Conservation (phyloP, 441 rosid genomes). For the Gossypium davidsonii region DNA sequence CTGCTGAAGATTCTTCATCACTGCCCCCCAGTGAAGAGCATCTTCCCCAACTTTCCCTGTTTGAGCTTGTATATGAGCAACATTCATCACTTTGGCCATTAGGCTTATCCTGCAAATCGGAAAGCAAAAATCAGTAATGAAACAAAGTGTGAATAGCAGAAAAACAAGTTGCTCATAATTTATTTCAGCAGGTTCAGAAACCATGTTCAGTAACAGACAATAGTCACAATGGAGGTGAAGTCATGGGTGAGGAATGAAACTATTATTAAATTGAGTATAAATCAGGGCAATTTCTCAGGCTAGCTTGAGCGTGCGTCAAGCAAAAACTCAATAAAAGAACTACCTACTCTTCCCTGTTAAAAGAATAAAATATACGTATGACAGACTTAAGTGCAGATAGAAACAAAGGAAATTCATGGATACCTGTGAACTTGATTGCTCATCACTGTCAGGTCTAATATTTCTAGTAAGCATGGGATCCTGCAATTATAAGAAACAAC, state of each 20-base stretch:
- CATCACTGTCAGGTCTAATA: conserved; percentile 30
- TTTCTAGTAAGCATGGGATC: conserved; percentile 33
- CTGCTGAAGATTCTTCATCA: conserved; percentile 65
- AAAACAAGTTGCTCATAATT: neutral
- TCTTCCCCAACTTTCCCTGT: conserved; percentile 97
- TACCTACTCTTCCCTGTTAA: neutral
- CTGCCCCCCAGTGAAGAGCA: conserved; percentile 91
- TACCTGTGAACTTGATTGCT: conserved; percentile 49
- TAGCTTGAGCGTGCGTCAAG: neutral
- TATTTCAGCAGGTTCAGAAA: neutral
- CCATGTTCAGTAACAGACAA: neutral
- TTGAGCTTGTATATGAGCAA: conserved; percentile 85
- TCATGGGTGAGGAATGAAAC: neutral
- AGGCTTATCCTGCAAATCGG: conserved; percentile 48
- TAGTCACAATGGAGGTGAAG: neutral
- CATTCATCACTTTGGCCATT: conserved; percentile 62
- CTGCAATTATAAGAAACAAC: conserved; percentile 32
- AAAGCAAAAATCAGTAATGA: neutral
- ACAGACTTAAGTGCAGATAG: neutral
- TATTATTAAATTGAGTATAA: neutral
- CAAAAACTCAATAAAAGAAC: neutral
- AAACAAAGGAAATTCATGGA: neutral
- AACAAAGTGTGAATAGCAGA: neutral
- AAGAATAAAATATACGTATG: neutral
- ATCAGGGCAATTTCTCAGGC: neutral